Conservation (phyloP, 1,139 yeast genomes). For the Hyphopichia fennica region DNA sequence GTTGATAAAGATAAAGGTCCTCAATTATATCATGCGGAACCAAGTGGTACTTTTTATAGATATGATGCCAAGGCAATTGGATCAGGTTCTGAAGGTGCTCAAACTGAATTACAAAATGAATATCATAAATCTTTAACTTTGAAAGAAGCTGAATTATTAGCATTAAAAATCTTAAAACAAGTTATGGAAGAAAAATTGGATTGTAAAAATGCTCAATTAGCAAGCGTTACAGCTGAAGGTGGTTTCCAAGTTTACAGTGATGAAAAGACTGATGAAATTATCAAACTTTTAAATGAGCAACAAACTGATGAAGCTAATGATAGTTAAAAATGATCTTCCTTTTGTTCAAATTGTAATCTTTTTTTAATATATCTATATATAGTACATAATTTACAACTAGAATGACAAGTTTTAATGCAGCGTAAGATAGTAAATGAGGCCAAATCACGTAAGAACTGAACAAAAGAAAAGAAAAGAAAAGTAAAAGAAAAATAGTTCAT, state of each 20-base stretch:
- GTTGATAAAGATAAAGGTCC: slow-evolving; percentile 91
- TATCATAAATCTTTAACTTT: slow-evolving; percentile 93
- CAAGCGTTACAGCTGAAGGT: slow-evolving; percentile 81
- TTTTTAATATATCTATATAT: not conserved
- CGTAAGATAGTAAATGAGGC: too few species aligned
- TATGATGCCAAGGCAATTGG: slow-evolving; percentile 99
- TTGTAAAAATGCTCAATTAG: slow-evolving; percentile 92
- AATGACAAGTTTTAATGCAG: not conserved
- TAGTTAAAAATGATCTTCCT: not conserved
- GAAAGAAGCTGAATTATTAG: slow-evolving; percentile 88
- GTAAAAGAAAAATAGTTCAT: slow-evolving; percentile 2
- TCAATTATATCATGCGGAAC: slow-evolving; percentile 97
- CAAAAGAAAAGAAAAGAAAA: not conserved
- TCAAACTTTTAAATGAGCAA: slow-evolving; percentile 71
- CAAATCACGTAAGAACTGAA: too few species aligned
- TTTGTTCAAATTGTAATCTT: not conserved
- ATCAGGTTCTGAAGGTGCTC: slow-evolving; percentile 98
- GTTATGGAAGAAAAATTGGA: slow-evolving; percentile 99
- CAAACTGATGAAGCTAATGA: slow-evolving; percentile 21
- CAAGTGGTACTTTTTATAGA: slow-evolving; percentile 95
- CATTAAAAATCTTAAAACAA: slow-evolving; percentile 88
- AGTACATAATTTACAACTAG: slow-evolving; percentile 4
- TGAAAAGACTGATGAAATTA: slow-evolving; percentile 79
- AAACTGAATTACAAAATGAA: slow-evolving; percentile 94
- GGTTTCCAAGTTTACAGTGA: slow-evolving; percentile 89